phyloP scores from a whole-genome alignment of 2,329 filamentous ascomycete species.

The Zasmidium angulare region DNA sequence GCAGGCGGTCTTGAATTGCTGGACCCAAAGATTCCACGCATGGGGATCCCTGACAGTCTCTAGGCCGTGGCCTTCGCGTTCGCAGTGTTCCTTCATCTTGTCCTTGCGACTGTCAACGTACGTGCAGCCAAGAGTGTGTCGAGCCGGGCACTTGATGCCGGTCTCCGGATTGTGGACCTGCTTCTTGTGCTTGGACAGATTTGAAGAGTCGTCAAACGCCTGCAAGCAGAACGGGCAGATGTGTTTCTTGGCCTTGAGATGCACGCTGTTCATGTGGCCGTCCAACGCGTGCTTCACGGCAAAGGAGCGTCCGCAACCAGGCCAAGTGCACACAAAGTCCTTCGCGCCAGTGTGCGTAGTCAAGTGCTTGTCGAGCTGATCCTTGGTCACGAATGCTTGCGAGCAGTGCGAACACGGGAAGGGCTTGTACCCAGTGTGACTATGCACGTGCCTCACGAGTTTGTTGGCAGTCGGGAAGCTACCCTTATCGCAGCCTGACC shows the following conservation, averaged over 20 bases:
- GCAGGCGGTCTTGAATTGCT: slow-evolving; percentile 24
- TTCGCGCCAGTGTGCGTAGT: slow-evolving; percentile 66
- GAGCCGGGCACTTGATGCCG: slow-evolving; percentile 24
- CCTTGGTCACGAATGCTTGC: slow-evolving; percentile 63
- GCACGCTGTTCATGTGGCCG: slow-evolving; percentile 60
- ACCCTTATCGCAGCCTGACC: slow-evolving; percentile 56
- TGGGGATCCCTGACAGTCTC: slow-evolving; percentile 24
- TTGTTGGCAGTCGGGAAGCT: slow-evolving; percentile 45
- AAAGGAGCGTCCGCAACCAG: slow-evolving; percentile 53
- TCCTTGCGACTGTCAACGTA: slow-evolving; percentile 28
- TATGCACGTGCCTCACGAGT: slow-evolving; percentile 64
- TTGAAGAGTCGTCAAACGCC: slow-evolving; percentile 37
- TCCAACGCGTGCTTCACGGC: slow-evolving; percentile 64
- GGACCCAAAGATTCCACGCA: slow-evolving; percentile 25
- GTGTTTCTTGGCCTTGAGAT: slow-evolving; percentile 48
- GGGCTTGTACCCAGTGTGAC: slow-evolving; percentile 57
- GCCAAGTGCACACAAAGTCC: slow-evolving; percentile 56
- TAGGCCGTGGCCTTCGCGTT: slow-evolving; percentile 25
- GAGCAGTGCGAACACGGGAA: slow-evolving; percentile 54
- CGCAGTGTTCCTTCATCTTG: slow-evolving; percentile 28
- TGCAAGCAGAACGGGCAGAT: slow-evolving; percentile 34
- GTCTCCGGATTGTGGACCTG: slow-evolving; percentile 28
- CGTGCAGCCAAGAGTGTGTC: slow-evolving; percentile 23
- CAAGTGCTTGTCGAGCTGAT: slow-evolving; percentile 66
- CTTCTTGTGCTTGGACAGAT: slow-evolving; percentile 35